Percentiles rank a stretch among this genome's conserved stretches.
Conservation (phyloP, 345 rosid genomes). For the Erysimum cheiranthoides region DNA sequence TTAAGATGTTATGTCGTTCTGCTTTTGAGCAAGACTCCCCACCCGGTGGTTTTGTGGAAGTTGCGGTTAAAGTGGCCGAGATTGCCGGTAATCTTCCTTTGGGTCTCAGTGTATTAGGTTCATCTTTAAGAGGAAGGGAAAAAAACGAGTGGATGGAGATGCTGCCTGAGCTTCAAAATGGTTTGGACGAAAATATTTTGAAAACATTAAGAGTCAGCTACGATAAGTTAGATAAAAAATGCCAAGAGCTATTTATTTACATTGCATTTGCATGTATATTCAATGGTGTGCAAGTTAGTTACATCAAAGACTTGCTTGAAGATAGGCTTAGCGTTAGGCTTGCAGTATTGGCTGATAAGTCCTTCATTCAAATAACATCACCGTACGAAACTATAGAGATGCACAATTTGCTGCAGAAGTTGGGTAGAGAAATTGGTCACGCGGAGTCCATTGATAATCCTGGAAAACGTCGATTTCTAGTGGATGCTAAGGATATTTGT, state of each 20-base stretch:
- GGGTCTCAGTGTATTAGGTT: constrained; percentile 45
- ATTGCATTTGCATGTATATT: constrained; percentile 40
- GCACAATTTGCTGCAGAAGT: constrained; percentile 42
- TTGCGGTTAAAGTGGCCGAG: not conserved
- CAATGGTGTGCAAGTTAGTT: not conserved
- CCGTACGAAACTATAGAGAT: not conserved
- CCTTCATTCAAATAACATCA: constrained; percentile 27
- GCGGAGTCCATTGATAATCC: not conserved
- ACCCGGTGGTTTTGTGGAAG: not conserved
- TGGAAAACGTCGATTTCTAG: constrained; percentile 26
- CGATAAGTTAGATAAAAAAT: constrained; percentile 9
- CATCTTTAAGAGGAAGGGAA: not conserved
- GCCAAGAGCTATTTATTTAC: constrained; percentile 31
- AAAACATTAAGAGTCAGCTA: constrained; percentile 30
- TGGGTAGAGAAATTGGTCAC: constrained; percentile 33
- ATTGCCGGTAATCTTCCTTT: constrained; percentile 43
- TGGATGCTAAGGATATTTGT: not conserved
- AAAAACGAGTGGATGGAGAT: constrained; percentile 30
- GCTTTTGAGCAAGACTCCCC: constrained; percentile 35
- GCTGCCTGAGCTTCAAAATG: not conserved
- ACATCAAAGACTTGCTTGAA: not conserved
- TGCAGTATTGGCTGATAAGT: constrained; percentile 20
- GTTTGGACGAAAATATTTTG: constrained; percentile 3
- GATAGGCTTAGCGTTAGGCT: not conserved
- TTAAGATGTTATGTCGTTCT: constrained; percentile 12